These are phyloP conservation scores for Apostasia shenzhenica DNA, from an alignment of 106 monocot genomes.

Conservation along the genomic window DNA sequence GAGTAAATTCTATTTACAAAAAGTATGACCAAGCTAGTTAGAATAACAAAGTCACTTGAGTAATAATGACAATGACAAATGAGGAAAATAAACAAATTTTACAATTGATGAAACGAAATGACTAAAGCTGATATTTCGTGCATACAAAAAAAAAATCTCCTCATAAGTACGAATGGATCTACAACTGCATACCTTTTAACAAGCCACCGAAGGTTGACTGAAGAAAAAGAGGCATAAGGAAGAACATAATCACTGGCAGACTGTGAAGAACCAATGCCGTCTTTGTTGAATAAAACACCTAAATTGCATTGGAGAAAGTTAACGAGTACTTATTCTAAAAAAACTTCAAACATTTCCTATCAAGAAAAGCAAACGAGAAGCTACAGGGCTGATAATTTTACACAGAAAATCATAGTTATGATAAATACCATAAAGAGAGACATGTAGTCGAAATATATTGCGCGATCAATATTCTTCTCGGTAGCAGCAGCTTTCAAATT, in stretches of 20 bases:
- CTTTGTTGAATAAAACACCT: constrained; percentile 80
- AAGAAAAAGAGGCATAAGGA: constrained; percentile 67
- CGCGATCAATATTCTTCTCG: constrained; percentile 27
- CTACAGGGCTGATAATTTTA: not conserved
- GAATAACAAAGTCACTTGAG: not conserved
- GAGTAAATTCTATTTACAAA: too few species aligned
- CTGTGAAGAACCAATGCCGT: constrained; percentile 56
- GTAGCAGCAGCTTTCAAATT: constrained; percentile 18
- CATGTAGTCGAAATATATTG: constrained; percentile 80
- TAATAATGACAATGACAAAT: not conserved
- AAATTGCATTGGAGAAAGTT: constrained; percentile 13
- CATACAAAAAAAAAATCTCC: too few species aligned
- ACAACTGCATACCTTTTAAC: constrained; percentile 55
- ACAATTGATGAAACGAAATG: too few species aligned
- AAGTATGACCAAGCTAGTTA: too few species aligned
- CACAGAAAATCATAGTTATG: constrained; percentile 10
- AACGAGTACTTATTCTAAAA: not conserved
- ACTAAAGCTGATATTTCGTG: too few species aligned
- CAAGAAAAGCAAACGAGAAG: not conserved
- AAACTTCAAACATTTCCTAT: not conserved
- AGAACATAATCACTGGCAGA: constrained; percentile 51
- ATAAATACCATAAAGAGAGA: constrained; percentile 77
- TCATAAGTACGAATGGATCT: too few species aligned
- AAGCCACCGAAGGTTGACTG: constrained; percentile 36
- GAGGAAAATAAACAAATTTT: not conserved